Evolutionary conservation across 1,284 basidiomycete genomes (phyloP).

Genomic region (Ustilago crameri): DNA sequence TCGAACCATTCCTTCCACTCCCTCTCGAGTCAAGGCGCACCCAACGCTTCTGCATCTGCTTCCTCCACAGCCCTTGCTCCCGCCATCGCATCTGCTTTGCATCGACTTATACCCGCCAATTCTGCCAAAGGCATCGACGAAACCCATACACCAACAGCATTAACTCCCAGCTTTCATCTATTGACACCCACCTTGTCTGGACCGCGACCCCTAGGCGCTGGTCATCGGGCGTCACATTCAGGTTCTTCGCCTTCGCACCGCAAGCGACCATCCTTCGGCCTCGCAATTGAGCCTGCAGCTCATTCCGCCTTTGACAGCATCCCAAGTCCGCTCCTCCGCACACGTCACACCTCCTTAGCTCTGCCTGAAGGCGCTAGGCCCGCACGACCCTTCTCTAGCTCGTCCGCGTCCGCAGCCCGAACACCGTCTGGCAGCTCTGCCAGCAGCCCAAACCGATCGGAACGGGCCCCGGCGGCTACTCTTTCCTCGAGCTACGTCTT

Average conservation of each 20-base stretch:
- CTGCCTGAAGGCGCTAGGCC: constrained; percentile 8
- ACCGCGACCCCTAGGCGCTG: constrained; percentile 11
- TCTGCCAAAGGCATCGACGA: constrained; percentile 2
- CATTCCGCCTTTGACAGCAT: constrained; percentile 50
- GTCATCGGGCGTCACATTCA: constrained; percentile 24
- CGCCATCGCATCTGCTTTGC: constrained; percentile 9
- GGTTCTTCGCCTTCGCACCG: constrained; percentile 31
- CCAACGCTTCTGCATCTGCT: constrained; percentile 10
- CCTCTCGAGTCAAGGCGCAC: constrained; percentile 10
- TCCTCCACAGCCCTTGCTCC: constrained; percentile 7
- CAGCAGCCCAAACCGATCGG: constrained; percentile 14
- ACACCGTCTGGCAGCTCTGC: constrained; percentile 19
- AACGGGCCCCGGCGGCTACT: constrained; percentile 30
- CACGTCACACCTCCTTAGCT: constrained; percentile 25
- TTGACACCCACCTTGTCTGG: constrained; percentile 1
- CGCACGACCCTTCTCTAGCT: constrained; percentile 21
- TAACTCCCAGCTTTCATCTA: background rate
- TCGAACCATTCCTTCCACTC: constrained; percentile 27
- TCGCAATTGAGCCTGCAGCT: constrained; percentile 44
- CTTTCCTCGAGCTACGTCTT: constrained; percentile 24
- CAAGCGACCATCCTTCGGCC: constrained; percentile 47
- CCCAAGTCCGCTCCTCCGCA: constrained; percentile 39
- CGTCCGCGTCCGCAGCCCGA: constrained; percentile 18
- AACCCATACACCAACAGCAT: constrained; percentile 2
- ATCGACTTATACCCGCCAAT: constrained; percentile 5